These are phyloP conservation scores for Hydrangea macrophylla DNA, from an alignment of 148 eudicot genomes.

Conservation along the genomic window DNA sequence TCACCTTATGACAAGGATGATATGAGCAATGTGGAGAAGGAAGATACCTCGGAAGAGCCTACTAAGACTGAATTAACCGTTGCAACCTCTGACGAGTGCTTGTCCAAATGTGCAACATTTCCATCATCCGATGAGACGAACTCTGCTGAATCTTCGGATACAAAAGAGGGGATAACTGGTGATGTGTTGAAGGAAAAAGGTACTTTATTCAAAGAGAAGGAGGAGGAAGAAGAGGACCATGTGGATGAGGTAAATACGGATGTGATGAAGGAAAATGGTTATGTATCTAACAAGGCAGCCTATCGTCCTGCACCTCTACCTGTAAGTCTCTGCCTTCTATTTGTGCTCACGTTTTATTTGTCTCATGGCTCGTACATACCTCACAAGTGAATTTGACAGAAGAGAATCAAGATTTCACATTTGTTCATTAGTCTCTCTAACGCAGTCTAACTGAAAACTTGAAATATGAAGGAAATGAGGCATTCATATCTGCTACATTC, in stretches of 20 bases:
- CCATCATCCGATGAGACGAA: conserved; percentile 21
- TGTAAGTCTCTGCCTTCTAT: no score
- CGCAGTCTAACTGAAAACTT: no score
- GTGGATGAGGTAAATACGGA: conserved; percentile 19
- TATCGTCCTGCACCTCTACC: conserved; percentile 49
- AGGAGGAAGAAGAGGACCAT: not conserved
- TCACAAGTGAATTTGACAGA: not conserved
- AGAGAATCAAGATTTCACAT: no score
- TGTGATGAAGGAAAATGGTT: conserved; percentile 11
- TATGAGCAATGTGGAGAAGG: conserved; percentile 26
- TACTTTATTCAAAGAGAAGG: conserved; percentile 18
- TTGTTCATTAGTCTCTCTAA: no score
- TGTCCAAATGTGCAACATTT: conserved; percentile 42
- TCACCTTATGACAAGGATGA: conserved; percentile 23
- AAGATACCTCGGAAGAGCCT: conserved; percentile 19
- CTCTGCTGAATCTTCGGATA: conserved; percentile 15
- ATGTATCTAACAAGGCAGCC: conserved; percentile 10
- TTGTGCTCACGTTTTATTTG: no score
- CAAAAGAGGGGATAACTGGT: conserved; percentile 12
- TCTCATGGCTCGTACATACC: no score
- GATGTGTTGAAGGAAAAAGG: conserved; percentile 15
- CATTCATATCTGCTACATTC: no score
- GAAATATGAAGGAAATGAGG: no score
- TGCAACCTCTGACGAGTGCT: conserved; percentile 33
- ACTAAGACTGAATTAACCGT: conserved; percentile 7